Evolutionary conservation across 139 green algal species (phyloP), one percentile per base, ranked within the genome.

Genomic region (Chlorella ohadii): DNA sequence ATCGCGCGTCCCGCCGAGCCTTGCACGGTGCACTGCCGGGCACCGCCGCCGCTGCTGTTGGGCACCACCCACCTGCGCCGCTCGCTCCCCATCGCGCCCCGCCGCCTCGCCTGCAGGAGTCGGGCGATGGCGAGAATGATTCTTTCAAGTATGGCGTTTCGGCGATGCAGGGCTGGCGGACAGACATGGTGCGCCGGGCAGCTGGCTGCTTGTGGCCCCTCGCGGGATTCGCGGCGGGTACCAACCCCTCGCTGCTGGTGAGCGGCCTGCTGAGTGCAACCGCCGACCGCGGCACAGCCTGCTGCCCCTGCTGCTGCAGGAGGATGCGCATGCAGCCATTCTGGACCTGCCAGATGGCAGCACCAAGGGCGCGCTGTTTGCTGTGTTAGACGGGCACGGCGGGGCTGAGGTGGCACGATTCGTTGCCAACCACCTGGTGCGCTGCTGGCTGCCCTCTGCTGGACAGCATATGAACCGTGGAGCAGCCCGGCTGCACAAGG

Each of bases 161-260:
- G 15, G 86, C 92, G 13, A 95, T 95, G 92, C 92, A 95, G 83
- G 92, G 92, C 36, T 95, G 92, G 92, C 80, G 92, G 9, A 94
- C 88, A 61, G 92, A 94, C 56, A 95, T 95, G 92, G 91, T 94
- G 74, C 71, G 64, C 51, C 11, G 51, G 15, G 51, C 51, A 59
- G 12, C 51, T 20, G 51, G 51, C 51, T 2, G 15, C 11, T 2
- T 22, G 51, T 59, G 51, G 12, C 51, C 51, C 51, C 15, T 22
- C 51, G 51, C 51, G 22, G 22, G 11, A 23, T 13, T 3, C 12
- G 51, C 51, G 15, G 51, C 51, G 51, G 51, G 51, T 59, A 22
- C 51, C 51, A 59, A 22, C 51, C 11, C 51, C 51, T 59, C 51
- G 2, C 51, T 23, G 51, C 3, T 23, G 12, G 11, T 59, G 12